Conservation (phyloP, 2,329 filamentous ascomycete genomes). For the Fusarium guadeloupense region DNA sequence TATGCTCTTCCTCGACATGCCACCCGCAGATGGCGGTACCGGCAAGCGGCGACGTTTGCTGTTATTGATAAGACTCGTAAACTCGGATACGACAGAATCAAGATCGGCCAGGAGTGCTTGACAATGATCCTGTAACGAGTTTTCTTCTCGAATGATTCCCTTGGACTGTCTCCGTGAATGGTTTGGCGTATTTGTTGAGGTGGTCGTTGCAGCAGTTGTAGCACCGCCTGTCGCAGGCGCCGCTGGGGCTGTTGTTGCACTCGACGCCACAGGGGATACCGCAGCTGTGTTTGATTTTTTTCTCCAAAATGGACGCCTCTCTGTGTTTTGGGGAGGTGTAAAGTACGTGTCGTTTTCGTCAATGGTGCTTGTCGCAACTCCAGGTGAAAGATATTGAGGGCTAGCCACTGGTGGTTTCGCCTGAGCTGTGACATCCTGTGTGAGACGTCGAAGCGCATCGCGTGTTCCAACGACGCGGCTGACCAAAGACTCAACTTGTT, state of each 20-base stretch:
- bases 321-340: constrained; percentile 39
- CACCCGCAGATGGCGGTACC: constrained; percentile 59
- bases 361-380: constrained; percentile 52
- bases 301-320: constrained; percentile 87
- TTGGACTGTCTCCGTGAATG: constrained; percentile 50
- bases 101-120: constrained; percentile 85
- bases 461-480: constrained; percentile 87
- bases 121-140: constrained; percentile 81
- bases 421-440: constrained; percentile 79
- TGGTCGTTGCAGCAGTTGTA: constrained; percentile 43
- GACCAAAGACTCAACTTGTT: constrained; percentile 83
- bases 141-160: constrained; percentile 61
- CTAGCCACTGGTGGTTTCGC: constrained; percentile 39
- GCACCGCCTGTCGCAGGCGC: constrained; percentile 54
- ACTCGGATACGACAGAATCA: constrained; percentile 84
- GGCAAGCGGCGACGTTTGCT: constrained; percentile 79
- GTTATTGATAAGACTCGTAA: constrained; percentile 77
- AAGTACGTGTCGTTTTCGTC: constrained; percentile 70
- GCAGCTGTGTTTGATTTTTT: constrained; percentile 74
- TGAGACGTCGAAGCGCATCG: constrained; percentile 86
- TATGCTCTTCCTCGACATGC: constrained; percentile 69
- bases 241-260: constrained; percentile 52
- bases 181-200: constrained; percentile 46
- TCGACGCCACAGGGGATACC: constrained; percentile 52
- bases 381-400: constrained; percentile 53